A percentile compares a stretch with the other conserved stretches of the same genome.
These are phyloP conservation scores for Limnomonas spitsbergensis DNA, from an alignment of 139 green algal genomes.

Conservation along the genomic window DNA sequence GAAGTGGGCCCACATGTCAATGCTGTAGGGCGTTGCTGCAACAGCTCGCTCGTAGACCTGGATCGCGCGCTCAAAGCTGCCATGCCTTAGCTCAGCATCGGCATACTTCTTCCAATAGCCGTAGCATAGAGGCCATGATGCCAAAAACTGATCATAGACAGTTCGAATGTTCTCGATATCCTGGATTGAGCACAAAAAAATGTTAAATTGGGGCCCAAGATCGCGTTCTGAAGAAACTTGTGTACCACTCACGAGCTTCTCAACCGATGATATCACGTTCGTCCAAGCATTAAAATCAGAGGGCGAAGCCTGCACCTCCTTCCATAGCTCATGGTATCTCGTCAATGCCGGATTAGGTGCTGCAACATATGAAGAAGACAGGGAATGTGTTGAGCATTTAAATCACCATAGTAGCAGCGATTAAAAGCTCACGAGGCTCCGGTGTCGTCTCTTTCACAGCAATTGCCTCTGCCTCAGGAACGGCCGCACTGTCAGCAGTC, in stretches of 20 bases:
- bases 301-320: slow-evolving; percentile 51
- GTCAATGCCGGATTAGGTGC: slow-evolving; percentile 25
- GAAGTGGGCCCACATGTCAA: slow-evolving; percentile 77
- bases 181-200: slow-evolving; percentile 42
- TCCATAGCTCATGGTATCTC: slow-evolving; percentile 36
- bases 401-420: too few relatives aligned
- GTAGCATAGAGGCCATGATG: slow-evolving; percentile 78
- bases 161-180: slow-evolving; percentile 52
- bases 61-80: slow-evolving; percentile 30
- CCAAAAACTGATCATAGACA: slow-evolving; percentile 73
- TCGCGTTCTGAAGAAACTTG: too few relatives aligned
- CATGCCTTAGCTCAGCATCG: slow-evolving; percentile 54
- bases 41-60: slow-evolving; percentile 72
- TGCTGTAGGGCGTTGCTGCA: slow-evolving; percentile 63
- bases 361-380: neutral
- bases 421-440: too few relatives aligned
- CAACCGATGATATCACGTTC: slow-evolving; percentile 54
- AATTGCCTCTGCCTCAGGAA: too few relatives aligned
- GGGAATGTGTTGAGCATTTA: too few relatives aligned
- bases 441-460: too few relatives aligned
- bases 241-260: slow-evolving; percentile 39
- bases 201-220: too few relatives aligned
- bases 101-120: slow-evolving; percentile 91
- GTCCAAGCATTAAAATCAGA: slow-evolving; percentile 72
- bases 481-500: too few relatives aligned